Evolutionary conservation across 2,329 filamentous ascomycete genomes (phyloP).

Genomic region (Fusarium setosum): DNA sequence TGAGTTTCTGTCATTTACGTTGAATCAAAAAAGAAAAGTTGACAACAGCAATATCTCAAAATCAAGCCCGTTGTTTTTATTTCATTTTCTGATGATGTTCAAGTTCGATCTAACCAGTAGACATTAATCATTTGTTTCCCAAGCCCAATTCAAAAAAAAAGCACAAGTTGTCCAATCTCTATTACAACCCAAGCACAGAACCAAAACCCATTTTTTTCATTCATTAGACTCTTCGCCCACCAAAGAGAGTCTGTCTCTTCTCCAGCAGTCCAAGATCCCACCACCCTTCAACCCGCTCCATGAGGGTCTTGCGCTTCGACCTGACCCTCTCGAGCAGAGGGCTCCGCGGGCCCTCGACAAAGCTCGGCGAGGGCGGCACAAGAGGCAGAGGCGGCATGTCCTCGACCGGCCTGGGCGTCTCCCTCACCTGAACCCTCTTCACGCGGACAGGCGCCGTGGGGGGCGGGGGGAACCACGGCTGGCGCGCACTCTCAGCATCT

Average conservation of each 20-base stretch:
- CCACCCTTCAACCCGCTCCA: constrained; percentile 63
- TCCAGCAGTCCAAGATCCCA: constrained; percentile 65
- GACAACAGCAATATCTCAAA: constrained; percentile 16
- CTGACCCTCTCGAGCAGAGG: constrained; percentile 43
- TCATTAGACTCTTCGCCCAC: constrained; percentile 35
- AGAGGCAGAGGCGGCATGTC: constrained; percentile 46
- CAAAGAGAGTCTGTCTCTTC: constrained; percentile 53
- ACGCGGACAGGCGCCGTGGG: constrained; percentile 49
- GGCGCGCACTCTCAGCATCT: constrained; percentile 42
- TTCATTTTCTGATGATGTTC: constrained; percentile 27
- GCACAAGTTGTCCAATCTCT: constrained; percentile 23
- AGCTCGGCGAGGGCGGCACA: constrained; percentile 34
- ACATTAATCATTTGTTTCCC: constrained; percentile 38
- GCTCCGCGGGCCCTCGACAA: constrained; percentile 33
- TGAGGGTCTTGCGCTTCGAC: constrained; percentile 58
- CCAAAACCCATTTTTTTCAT: constrained; percentile 6
- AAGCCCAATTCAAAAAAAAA: constrained; percentile 24
- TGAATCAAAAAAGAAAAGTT: constrained; percentile 3
- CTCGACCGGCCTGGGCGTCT: constrained; percentile 43
- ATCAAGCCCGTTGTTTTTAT: constrained; percentile 24
- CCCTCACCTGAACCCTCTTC: constrained; percentile 33
- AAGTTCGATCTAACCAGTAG: constrained; percentile 44
- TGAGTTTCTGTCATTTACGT: not conserved
- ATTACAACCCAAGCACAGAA: constrained; percentile 20
- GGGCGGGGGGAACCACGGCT: constrained; percentile 48